Percentiles rank a stretch among this genome's conserved stretches.
These are phyloP conservation scores for Pichia kluyveri DNA, from an alignment of 805 yeast genomes.

Conservation along the genomic window DNA sequence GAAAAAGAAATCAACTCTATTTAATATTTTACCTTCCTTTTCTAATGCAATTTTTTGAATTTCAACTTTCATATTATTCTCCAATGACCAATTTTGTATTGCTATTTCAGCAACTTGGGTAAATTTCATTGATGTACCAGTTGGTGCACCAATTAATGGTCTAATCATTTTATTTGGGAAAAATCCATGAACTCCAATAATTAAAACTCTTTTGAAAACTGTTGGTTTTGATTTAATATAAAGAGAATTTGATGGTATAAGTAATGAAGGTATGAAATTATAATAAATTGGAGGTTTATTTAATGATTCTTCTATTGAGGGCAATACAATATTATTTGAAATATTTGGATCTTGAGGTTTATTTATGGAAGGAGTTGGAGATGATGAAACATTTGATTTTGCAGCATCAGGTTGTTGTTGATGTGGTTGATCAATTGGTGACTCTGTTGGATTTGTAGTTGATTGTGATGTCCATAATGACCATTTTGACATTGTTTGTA, in stretches of 20 bases:
- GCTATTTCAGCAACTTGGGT: constrained; percentile 85
- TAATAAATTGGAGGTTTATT: background rate
- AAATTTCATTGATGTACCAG: constrained; percentile 88
- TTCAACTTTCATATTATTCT: constrained; percentile 32
- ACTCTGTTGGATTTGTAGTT: background rate
- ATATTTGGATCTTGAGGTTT: too few species aligned
- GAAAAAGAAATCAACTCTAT: constrained; percentile 75
- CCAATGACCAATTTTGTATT: constrained; percentile 57
- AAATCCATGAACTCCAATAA: constrained; percentile 93
- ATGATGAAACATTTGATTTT: background rate
- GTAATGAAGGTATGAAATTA: background rate
- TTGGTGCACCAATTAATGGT: constrained; percentile 88
- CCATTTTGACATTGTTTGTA: background rate
- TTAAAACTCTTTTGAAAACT: constrained; percentile 49
- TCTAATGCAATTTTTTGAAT: constrained; percentile 92
- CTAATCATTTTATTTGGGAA: constrained; percentile 84
- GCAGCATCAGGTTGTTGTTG: background rate
- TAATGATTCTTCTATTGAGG: background rate
- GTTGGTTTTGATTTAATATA: constrained; percentile 16
- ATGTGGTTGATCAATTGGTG: too few species aligned
- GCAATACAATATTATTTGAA: background rate
- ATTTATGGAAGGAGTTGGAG: too few species aligned
- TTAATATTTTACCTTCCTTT: constrained; percentile 84
- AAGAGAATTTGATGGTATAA: constrained; percentile 8
- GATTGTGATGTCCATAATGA: background rate